These are phyloP conservation scores for Colletotrichum sp. DNA, from an alignment of 2,329 filamentous ascomycete genomes.

Conservation along the genomic window DNA sequence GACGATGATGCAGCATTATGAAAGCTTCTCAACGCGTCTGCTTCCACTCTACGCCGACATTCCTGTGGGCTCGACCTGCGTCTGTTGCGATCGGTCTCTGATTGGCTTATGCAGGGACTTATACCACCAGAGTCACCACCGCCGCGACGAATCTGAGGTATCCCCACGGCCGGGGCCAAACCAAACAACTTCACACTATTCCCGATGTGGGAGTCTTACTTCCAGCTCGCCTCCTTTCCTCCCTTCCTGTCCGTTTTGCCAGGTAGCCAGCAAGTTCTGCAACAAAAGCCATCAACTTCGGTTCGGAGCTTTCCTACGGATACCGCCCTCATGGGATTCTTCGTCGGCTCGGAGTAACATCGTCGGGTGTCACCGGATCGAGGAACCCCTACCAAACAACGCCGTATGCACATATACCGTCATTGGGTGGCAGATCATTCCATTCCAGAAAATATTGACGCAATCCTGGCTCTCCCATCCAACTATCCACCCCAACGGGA, in stretches of 20 bases:
- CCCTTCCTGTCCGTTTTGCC: not conserved
- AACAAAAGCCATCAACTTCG: not conserved
- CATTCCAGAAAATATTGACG: not conserved
- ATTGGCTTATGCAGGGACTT: not conserved
- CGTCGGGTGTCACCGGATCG: not conserved
- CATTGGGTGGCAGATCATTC: not conserved
- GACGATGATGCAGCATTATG: not conserved
- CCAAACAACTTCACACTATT: not conserved
- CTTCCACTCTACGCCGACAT: not conserved
- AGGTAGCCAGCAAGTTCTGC: not conserved
- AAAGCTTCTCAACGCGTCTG: not conserved
- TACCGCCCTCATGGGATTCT: not conserved
- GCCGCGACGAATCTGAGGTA: not conserved
- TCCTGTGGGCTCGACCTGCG: not conserved
- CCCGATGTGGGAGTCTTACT: not conserved
- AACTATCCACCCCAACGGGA: not conserved
- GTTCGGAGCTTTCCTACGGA: not conserved
- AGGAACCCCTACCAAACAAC: not conserved
- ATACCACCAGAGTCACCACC: not conserved
- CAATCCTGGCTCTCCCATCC: not conserved
- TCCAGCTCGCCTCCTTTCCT: not conserved
- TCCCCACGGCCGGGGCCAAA: not conserved
- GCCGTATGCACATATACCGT: not conserved
- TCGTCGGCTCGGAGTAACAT: not conserved
- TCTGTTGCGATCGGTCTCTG: constrained; percentile 3